Evolutionary conservation across 352 stramenopile species (phyloP), one percentile per base, ranked within the genome.

Genomic region (Phytopythium helicoides): DNA sequence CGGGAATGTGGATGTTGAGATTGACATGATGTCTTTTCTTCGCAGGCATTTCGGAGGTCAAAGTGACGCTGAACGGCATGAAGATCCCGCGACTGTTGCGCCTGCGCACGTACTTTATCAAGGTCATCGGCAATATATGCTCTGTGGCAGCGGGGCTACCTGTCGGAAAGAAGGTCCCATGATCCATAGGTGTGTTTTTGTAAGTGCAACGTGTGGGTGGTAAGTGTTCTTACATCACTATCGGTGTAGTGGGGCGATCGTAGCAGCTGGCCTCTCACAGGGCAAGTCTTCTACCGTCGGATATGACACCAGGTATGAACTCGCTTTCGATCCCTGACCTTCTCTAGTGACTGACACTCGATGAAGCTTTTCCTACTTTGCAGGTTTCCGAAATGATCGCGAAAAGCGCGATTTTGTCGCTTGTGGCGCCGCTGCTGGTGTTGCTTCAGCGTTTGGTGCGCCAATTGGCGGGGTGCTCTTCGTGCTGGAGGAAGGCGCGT

Each of bases 101-200:
- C 1, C 59, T 94, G 47, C 71, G 73, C 22, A 92, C 85, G 16
- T 81, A 97, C 42, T 66, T 92, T 42, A 87, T 82, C 56, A 98
- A 97, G 66, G 74, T 96, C 28, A 63, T 97, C 5, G 90, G 88
- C 14, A 96, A 80, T 1, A 82, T 95, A 25, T 89, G 88, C 51
- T 84, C 83, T 3, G 90, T 98, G 3, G 68, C 72, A 6, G 87
- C 82, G 9, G 88, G 86, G 0, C 68, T 97, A 9, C 84, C 86
- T 14, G 86, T 98, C 23, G 92, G 92, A 96, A 93, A 50, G 92
- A 98, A 84, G 92, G 92, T 1, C 92, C 92, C 1, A 91, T 98
- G 70, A 94, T 98, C 54, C 88, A 97, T 64, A 91, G 80, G 82
- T 90, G 47, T 28, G 53, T 47, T 1, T 6, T 23, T n/a, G 35